phyloP scores from a whole-genome alignment of 768 basidiomycete genomes.

The Boletus pseudopeckii region DNA sequence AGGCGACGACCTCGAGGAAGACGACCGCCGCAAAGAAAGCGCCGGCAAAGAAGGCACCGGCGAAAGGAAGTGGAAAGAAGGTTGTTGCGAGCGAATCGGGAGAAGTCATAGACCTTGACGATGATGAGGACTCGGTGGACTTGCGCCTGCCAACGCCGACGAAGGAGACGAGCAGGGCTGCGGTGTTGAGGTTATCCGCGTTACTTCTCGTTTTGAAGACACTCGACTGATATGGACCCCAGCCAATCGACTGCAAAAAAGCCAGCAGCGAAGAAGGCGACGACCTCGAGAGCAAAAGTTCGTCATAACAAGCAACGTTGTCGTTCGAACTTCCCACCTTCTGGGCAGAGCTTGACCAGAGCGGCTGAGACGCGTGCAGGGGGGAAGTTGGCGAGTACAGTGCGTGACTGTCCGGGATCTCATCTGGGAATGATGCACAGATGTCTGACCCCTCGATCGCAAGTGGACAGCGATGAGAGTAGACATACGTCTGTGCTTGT shows the following conservation, averaged over 20 bases:
- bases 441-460: not conserved
- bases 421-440: not conserved
- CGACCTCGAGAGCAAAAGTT: slow-evolving; percentile 32
- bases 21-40: slow-evolving; percentile 33
- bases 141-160: slow-evolving; percentile 40
- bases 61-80: slow-evolving; percentile 57
- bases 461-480: slow-evolving; percentile 32
- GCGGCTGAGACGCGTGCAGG: slow-evolving; percentile 68
- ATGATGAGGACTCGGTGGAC: slow-evolving; percentile 53
- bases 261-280: slow-evolving; percentile 46
- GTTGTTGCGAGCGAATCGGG: slow-evolving; percentile 48
- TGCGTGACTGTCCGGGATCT: slow-evolving; percentile 23
- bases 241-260: slow-evolving; percentile 48
- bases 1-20: slow-evolving; percentile 36
- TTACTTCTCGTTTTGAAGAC: slow-evolving; percentile 25
- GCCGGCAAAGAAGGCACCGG: slow-evolving; percentile 54
- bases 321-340: slow-evolving; percentile 65
- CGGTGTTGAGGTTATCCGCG: slow-evolving; percentile 54
- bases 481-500: slow-evolving; percentile 1
- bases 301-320: slow-evolving; percentile 44
- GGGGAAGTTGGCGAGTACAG: slow-evolving; percentile 51
- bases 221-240: slow-evolving; percentile 10
- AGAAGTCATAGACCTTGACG: slow-evolving; percentile 52
- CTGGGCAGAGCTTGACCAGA: slow-evolving; percentile 52
- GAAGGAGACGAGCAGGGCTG: slow-evolving; percentile 62